Conservation (phyloP, 202 grass and related monocot genomes). For the Schoenoplectus tabernaemontani region DNA sequence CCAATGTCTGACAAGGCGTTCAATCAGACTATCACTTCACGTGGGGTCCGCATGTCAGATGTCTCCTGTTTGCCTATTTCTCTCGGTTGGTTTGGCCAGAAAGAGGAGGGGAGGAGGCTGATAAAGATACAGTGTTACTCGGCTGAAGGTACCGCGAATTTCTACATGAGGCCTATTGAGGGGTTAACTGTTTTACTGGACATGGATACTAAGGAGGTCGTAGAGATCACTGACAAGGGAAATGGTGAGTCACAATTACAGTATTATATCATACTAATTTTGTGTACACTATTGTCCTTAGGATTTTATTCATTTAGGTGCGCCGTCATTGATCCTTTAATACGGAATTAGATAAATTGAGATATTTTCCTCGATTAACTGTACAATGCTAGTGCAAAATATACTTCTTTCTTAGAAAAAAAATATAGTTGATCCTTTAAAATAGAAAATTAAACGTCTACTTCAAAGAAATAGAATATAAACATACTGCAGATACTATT, state of each 20-base stretch:
- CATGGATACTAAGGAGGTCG: slow-evolving; percentile 62
- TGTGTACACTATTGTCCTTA: neutral
- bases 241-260: neutral
- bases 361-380: neutral
- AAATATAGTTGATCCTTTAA: neutral
- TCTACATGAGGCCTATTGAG: slow-evolving; percentile 99
- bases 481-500: neutral
- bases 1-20: slow-evolving; percentile 47
- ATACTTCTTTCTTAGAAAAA: neutral
- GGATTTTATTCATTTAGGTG: neutral
- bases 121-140: slow-evolving; percentile 89
- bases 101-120: slow-evolving; percentile 59
- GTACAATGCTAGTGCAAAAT: neutral
- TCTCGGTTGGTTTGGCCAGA: slow-evolving; percentile 57
- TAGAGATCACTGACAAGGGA: slow-evolving; percentile 59
- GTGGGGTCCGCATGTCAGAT: slow-evolving; percentile 52
- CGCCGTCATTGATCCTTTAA: neutral
- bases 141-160: slow-evolving; percentile 77
- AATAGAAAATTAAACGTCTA: neutral
- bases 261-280: neutral
- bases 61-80: slow-evolving; percentile 67
- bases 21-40: slow-evolving; percentile 41
- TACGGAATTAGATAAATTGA: neutral
- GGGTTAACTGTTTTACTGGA: slow-evolving; percentile 72
- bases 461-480: neutral